Evolutionary conservation across 768 basidiomycete species (phyloP).

Genomic region (Podaxis sp.): DNA sequence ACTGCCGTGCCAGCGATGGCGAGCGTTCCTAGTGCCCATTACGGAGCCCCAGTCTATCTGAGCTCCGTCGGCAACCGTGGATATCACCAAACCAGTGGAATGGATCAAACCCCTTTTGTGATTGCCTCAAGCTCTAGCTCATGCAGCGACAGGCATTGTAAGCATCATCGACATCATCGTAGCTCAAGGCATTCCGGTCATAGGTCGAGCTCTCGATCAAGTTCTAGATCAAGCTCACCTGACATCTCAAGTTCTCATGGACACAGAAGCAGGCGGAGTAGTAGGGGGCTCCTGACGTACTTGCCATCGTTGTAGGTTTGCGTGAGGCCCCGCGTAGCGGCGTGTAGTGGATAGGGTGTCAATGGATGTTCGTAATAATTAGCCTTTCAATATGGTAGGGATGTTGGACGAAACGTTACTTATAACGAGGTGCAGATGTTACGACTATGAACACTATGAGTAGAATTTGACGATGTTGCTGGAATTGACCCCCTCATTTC

Average conservation of each 20-base stretch:
- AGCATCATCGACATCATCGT: background rate
- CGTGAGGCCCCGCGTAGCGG: background rate
- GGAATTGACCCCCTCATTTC: too few relatives aligned
- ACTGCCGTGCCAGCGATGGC: background rate
- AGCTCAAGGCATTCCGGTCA: background rate
- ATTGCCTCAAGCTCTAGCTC: background rate
- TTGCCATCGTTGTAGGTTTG: background rate
- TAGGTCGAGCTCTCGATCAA: slow-evolving; percentile 2
- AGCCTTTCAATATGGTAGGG: background rate
- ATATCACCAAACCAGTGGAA: background rate
- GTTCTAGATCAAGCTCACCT: background rate
- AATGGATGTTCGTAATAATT: background rate
- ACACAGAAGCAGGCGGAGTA: background rate
- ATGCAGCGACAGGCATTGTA: background rate
- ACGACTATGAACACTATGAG: too few relatives aligned
- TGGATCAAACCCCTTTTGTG: background rate
- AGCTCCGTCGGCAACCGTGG: background rate
- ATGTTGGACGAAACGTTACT: too few relatives aligned
- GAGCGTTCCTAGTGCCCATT: background rate
- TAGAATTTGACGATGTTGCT: too few relatives aligned
- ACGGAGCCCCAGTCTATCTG: slow-evolving; percentile 1
- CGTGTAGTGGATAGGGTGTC: background rate
- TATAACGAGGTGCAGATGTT: too few relatives aligned
- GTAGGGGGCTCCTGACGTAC: slow-evolving; percentile 2
- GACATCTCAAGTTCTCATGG: background rate